These are phyloP conservation scores for Claviceps pazoutovae DNA, from an alignment of 2,329 filamentous ascomycete species.

Conservation along the genomic window DNA sequence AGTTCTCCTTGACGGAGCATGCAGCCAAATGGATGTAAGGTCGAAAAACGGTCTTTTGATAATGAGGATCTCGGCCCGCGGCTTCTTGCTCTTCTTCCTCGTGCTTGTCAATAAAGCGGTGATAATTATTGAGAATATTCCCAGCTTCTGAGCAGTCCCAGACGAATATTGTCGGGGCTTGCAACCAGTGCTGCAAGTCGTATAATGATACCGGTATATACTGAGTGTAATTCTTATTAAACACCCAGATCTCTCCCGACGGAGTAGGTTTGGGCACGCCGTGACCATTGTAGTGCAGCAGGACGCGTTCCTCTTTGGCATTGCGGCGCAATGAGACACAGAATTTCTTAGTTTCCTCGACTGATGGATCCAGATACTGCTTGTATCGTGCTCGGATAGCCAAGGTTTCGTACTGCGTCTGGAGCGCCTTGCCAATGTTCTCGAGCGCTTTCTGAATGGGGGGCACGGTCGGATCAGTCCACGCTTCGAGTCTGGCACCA, in stretches of 20 bases:
- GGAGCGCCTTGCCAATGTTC: conserved; percentile 89
- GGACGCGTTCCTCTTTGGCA: conserved; percentile 85
- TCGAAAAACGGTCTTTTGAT: conserved; percentile 58
- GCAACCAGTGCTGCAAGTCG: conserved; percentile 89
- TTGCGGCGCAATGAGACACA: conserved; percentile 80
- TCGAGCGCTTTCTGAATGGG: conserved; percentile 77
- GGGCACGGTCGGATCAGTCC: conserved; percentile 79
- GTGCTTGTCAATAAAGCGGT: conserved; percentile 88
- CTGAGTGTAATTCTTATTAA: conserved; percentile 97
- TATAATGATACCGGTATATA: conserved; percentile 96
- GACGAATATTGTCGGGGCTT: conserved; percentile 88
- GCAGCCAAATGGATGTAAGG: conserved; percentile 82
- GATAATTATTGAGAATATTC: conserved; percentile 90
- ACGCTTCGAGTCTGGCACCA: conserved; percentile 86
- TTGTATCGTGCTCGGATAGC: conserved; percentile 95
- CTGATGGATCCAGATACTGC: conserved; percentile 88
- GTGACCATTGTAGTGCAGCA: conserved; percentile 99
- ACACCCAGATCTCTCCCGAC: conserved; percentile 97
- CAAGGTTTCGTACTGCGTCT: conserved; percentile 89
- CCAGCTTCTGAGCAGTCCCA: conserved; percentile 97
- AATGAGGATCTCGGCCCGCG: conserved; percentile 63
- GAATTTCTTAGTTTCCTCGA: conserved; percentile 95
- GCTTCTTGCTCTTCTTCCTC: conserved; percentile 75
- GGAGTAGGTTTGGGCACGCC: conserved; percentile 91
- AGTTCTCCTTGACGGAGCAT: conserved; percentile 77